Conservation (phyloP, 2,329 filamentous ascomycete genomes). For the Hypoxylon sp. region DNA sequence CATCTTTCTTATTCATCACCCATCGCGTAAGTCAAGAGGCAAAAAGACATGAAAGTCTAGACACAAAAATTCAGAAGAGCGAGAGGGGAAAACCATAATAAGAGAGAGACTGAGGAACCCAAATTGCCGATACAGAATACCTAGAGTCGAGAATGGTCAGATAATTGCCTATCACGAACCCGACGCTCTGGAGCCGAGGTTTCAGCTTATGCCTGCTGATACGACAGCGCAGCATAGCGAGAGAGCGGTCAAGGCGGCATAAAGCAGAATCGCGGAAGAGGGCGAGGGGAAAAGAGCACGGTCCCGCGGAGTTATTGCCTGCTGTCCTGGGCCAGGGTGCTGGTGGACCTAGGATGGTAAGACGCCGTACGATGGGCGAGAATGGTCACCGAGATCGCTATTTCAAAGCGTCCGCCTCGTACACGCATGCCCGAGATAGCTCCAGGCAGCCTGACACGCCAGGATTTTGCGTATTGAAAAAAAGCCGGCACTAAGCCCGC, state of each 20-base stretch:
- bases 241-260: constrained; percentile 21
- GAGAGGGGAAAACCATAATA: neutral
- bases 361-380: too few relatives aligned
- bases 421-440: neutral
- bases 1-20: neutral
- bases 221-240: neutral
- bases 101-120: neutral
- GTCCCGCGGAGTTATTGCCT: too few relatives aligned
- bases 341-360: too few relatives aligned
- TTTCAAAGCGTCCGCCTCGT: neutral
- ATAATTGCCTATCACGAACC: constrained; percentile 19
- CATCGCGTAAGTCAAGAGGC: neutral
- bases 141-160: constrained; percentile 21
- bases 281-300: neutral
- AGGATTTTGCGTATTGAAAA: neutral
- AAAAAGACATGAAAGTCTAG: neutral
- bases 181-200: constrained; percentile 32
- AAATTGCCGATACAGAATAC: constrained; percentile 27
- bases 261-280: neutral
- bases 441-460: neutral
- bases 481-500: constrained; percentile 25
- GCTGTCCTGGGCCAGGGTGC: too few relatives aligned
- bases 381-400: constrained; percentile 2
- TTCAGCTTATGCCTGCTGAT: constrained; percentile 31
- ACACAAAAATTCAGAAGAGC: neutral